Evolutionary conservation across 768 basidiomycete species (phyloP).

Genomic region (Phylloporus sp.): DNA sequence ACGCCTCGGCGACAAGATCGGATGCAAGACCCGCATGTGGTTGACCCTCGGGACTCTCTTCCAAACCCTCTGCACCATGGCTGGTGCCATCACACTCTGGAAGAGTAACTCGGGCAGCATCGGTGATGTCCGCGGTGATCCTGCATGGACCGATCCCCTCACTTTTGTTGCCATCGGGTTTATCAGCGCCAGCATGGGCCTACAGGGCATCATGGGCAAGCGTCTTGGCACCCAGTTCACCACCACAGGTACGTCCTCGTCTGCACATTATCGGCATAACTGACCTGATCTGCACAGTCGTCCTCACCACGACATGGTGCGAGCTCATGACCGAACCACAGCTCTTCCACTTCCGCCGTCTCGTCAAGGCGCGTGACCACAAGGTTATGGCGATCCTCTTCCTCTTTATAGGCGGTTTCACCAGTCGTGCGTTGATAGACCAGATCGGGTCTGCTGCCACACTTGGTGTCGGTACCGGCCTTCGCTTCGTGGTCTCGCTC

Average conservation of each 20-base stretch:
- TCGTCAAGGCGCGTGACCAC: slow-evolving; percentile 63
- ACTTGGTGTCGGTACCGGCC: slow-evolving; percentile 61
- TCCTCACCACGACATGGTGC: slow-evolving; percentile 86
- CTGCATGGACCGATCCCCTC: slow-evolving; percentile 64
- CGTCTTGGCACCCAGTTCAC: slow-evolving; percentile 75
- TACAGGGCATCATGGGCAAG: slow-evolving; percentile 86
- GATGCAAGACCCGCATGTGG: slow-evolving; percentile 71
- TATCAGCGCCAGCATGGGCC: slow-evolving; percentile 70
- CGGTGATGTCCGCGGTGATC: slow-evolving; percentile 51
- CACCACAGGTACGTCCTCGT: slow-evolving; percentile 55
- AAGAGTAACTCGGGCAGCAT: slow-evolving; percentile 57
- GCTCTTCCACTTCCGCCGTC: slow-evolving; percentile 55
- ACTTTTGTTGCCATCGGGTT: slow-evolving; percentile 74
- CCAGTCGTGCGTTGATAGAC: slow-evolving; percentile 55
- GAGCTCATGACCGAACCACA: slow-evolving; percentile 81
- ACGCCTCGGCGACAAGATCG: slow-evolving; percentile 80
- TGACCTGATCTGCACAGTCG: slow-evolving; percentile 43
- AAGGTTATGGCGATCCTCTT: slow-evolving; percentile 59
- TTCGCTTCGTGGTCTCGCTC: slow-evolving; percentile 57
- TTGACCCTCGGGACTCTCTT: slow-evolving; percentile 66
- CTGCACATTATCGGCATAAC: neutral
- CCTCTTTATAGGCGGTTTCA: slow-evolving; percentile 78
- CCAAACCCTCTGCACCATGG: slow-evolving; percentile 76
- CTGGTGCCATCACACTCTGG: slow-evolving; percentile 67
- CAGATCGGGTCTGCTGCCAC: slow-evolving; percentile 58